These are phyloP conservation scores for Scolecobasidium constrictum DNA, from an alignment of 2,329 filamentous ascomycete genomes.

Conservation along the genomic window DNA sequence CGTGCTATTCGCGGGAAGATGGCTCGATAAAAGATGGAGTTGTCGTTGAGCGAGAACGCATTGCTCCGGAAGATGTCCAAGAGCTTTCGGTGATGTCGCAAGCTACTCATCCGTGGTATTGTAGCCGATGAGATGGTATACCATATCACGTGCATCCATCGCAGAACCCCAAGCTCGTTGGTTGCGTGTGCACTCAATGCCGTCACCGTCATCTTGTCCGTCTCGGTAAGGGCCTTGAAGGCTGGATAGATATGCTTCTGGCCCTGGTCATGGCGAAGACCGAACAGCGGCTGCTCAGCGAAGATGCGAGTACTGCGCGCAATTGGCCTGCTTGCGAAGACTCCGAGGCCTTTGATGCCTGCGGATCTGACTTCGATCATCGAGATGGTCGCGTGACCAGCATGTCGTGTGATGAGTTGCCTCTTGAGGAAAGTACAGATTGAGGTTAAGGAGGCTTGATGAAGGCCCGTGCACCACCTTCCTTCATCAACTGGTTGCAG, in stretches of 20 bases:
- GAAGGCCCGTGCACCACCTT: neutral
- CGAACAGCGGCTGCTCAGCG: conserved; percentile 17
- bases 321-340: conserved; percentile 16
- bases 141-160: conserved; percentile 6
- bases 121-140: neutral
- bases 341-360: conserved; percentile 16
- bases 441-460: neutral
- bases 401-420: neutral
- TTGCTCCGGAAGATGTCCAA: conserved; percentile 18
- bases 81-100: conserved; percentile 12
- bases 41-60: conserved; percentile 13
- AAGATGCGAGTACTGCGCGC: conserved; percentile 17
- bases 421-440: neutral
- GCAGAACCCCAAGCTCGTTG: neutral
- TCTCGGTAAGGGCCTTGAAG: neutral
- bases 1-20: conserved; percentile 15
- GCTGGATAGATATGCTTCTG: conserved; percentile 11
- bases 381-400: conserved; percentile 6
- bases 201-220: neutral
- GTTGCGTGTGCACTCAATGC: neutral
- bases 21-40: conserved; percentile 10
- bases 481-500: too few relatives aligned
- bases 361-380: conserved; percentile 16
- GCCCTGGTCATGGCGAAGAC: conserved; percentile 12
- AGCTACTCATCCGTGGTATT: neutral